Conservation (phyloP, 768 basidiomycete species). For the Leucocoprinus sp. region DNA sequence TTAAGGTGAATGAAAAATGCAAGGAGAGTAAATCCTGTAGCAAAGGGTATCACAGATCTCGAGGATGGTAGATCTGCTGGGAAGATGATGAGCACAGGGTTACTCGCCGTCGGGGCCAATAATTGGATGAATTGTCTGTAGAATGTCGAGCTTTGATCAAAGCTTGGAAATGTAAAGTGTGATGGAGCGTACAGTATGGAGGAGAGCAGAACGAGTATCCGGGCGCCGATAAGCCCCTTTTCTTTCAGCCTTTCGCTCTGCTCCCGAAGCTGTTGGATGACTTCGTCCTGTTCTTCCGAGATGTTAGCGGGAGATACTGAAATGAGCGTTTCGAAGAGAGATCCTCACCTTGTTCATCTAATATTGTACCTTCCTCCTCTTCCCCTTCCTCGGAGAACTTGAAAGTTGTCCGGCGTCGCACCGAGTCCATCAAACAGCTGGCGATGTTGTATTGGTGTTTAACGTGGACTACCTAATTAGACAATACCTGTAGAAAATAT, state of each 20-base stretch:
- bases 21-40: conserved; percentile 36
- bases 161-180: not conserved
- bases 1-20: conserved; percentile 45
- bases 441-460: no score
- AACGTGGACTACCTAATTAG: no score
- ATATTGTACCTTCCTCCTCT: conserved; percentile 23
- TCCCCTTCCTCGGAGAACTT: conserved; percentile 25
- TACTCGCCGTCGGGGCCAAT: conserved; percentile 30
- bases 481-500: no score
- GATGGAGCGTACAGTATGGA: conserved; percentile 32
- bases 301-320: not conserved
- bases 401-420: conserved; percentile 42
- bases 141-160: not conserved
- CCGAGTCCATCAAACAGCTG: conserved; percentile 22
- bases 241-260: conserved; percentile 34
- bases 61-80: conserved; percentile 19
- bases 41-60: conserved; percentile 33
- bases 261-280: conserved; percentile 41
- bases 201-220: conserved; percentile 36
- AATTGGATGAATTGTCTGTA: conserved; percentile 44
- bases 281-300: conserved; percentile 49
- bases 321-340: not conserved
- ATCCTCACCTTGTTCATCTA: conserved; percentile 47
- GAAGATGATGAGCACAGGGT: conserved; percentile 40
- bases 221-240: conserved; percentile 31